These are phyloP conservation scores for Claviceps capensis DNA, from an alignment of 2,329 filamentous ascomycete genomes.

Conservation along the genomic window DNA sequence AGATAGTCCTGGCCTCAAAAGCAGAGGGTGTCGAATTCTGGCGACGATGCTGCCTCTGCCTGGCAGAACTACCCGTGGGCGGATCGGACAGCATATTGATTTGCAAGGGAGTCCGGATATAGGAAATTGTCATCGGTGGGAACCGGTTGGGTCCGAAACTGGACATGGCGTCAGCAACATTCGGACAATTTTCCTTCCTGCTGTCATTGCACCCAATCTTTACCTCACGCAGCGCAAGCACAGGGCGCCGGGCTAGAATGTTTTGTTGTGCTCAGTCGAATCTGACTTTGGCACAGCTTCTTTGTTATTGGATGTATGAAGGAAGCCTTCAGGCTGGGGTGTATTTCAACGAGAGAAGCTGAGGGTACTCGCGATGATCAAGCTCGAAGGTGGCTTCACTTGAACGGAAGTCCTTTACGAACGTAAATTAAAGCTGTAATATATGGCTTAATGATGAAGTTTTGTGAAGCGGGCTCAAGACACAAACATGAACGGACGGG, in stretches of 20 bases:
- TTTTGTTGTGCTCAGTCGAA: slow-evolving; percentile 35
- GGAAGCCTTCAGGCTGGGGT: slow-evolving; percentile 20
- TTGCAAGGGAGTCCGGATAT: slow-evolving; percentile 56
- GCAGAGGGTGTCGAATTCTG: slow-evolving; percentile 74
- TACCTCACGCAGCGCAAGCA: slow-evolving; percentile 77
- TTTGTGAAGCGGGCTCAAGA: slow-evolving; percentile 10
- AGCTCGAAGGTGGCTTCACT: slow-evolving; percentile 6
- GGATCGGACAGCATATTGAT: slow-evolving; percentile 67
- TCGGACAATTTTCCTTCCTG: background rate
- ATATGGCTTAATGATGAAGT: slow-evolving; percentile 7
- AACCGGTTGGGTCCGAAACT: slow-evolving; percentile 35
- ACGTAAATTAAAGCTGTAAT: background rate
- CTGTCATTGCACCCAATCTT: slow-evolving; percentile 12
- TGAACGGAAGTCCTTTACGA: slow-evolving; percentile 1
- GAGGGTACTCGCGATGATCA: slow-evolving; percentile 8
- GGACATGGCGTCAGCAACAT: slow-evolving; percentile 5
- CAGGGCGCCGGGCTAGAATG: slow-evolving; percentile 58
- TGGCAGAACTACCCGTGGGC: slow-evolving; percentile 55
- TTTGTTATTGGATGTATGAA: slow-evolving; percentile 6
- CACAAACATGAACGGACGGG: slow-evolving; percentile 13
- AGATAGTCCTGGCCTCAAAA: slow-evolving; percentile 62
- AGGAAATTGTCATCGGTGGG: slow-evolving; percentile 36
- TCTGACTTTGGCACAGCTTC: slow-evolving; percentile 22
- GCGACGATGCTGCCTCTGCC: slow-evolving; percentile 51
- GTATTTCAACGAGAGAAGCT: slow-evolving; percentile 9